phyloP scores from a whole-genome alignment of 768 basidiomycete species.

The Phylloporus rhodoxanthus region DNA sequence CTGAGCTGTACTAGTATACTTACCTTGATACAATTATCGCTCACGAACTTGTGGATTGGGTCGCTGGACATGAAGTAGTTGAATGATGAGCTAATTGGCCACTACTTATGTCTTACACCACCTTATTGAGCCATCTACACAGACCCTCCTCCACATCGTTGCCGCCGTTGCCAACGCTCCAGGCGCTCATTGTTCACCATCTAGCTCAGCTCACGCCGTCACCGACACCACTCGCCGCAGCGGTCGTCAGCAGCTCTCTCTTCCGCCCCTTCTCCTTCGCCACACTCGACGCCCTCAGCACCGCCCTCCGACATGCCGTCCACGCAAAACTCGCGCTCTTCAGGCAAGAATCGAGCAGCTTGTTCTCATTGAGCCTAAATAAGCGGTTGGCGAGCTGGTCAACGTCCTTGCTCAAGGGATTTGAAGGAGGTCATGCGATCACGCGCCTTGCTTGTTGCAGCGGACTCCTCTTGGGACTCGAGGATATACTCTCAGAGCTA shows the following conservation, averaged over 20 bases:
- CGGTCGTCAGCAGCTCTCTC: constrained; percentile 27
- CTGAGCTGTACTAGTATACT: constrained; percentile 15
- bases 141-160: constrained; percentile 17
- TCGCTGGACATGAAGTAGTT: constrained; percentile 48
- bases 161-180: constrained; percentile 18
- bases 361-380: constrained; percentile 34
- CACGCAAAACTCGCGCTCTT: constrained; percentile 24
- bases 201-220: constrained; percentile 23
- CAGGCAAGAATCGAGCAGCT: constrained; percentile 24
- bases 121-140: constrained; percentile 24
- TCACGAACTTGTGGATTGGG: constrained; percentile 60
- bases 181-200: constrained; percentile 25
- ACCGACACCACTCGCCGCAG: constrained; percentile 31
- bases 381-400: constrained; percentile 47
- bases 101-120: constrained; percentile 17
- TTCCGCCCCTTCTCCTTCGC: constrained; percentile 28
- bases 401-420: constrained; percentile 45
- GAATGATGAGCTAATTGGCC: neutral
- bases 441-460: constrained; percentile 56
- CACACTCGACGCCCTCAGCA: constrained; percentile 24
- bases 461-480: constrained; percentile 60
- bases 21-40: constrained; percentile 71
- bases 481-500: constrained; percentile 41
- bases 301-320: constrained; percentile 29
- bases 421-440: constrained; percentile 62